Evolutionary conservation across 345 rosid genomes (phyloP), one percentile per base, ranked within the genome.

Genomic region (Brassica nigra): DNA sequence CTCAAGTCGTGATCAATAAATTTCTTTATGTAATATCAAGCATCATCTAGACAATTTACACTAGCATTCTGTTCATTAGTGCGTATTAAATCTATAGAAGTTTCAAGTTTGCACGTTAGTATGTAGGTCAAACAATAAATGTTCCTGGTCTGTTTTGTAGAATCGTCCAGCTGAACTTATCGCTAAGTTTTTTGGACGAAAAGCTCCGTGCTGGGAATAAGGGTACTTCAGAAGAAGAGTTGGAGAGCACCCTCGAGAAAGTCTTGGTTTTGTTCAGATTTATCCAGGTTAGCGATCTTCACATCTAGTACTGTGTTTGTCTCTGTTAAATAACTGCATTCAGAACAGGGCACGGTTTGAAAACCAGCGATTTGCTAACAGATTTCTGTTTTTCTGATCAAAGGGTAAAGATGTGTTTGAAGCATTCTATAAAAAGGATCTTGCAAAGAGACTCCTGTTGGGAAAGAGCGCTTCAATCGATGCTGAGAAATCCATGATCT

Each of bases 391-490:
- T 66, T 62, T 64, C 16, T 62, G 27, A 36, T 84, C 34, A 78
- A 91, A 95, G 99, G 99, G 98, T 34, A 95, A 95, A 73, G 99
- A 95, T 86, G 99, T 93, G 30, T 95, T 93, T 74, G 99, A 95
- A 86, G 98, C 98, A 79, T 95, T 95, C 80, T 93, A 95, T 71
- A 93, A 95, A 90, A 95, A 95, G 86, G 98, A 93, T 88, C 98
- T 95, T 77, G 98, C 99, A 1, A 95, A 95, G 89, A 86, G 99
- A 80, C 87, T 95, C 36, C 83, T 95, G 39, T 82, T 95, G 85
- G 97, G 98, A 29, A 95, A 95, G 85, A 95, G 99, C 83, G 99
- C 99, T 80, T 95, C 98, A 37, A 93, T 95, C 83, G 99, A 95
- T 75, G 97, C 98, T 0, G 99, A 95, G 89, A 95, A 95, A 81